Base-by-base conservation (phyloP, 441 rosid genomes). In the Erysimum pusillum region DNA sequence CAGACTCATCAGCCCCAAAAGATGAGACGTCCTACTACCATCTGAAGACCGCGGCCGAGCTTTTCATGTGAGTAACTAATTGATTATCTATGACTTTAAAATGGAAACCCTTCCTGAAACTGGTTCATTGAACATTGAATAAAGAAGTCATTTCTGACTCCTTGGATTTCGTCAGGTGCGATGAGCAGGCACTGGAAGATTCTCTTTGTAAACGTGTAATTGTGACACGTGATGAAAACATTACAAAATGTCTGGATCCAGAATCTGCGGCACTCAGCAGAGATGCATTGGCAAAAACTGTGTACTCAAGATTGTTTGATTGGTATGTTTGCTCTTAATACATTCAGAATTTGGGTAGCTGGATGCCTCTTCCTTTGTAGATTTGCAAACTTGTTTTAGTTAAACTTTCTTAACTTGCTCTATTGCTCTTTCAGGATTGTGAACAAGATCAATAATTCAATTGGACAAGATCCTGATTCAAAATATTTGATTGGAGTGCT, bases 121-220 rank as follows among this genome's bases (percentile, higher is more conserved):
- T 78, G 49, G 17, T 76, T 44, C 53, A 52, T 34, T 46, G 63
- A 74, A 45, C 3, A 48, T 71, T 42, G 64, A 34, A 48, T 62
- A 66, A 73, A 44, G 65, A 75, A 56, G 42, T 20, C 15, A 53
- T 74, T 81, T 57, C 81, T 73, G 71, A 73, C 34, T 61, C 62
- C 17, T 58, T 61, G 63, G 69, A 51, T 74, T 77, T 79, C 34
- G 62, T 68, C 77, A 90, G 97, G 94, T 92, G 97, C 68, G 89
- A 92, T 85, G 83, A 62, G 67, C 85, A 87, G 81, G 91, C 90
- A 35, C 82, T 92, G 7, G 96, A 92, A 85, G 92, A 90, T 83
- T 89, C 97, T 80, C 90, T 92, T 36, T 92, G 97, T 82, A 90
- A 92, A 79, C 97, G 97, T 79, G 90, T 89, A 28, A 92, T 92